Base-by-base conservation (phyloP, 495 filamentous ascomycete species). In the Penicillium alfredii region DNA sequence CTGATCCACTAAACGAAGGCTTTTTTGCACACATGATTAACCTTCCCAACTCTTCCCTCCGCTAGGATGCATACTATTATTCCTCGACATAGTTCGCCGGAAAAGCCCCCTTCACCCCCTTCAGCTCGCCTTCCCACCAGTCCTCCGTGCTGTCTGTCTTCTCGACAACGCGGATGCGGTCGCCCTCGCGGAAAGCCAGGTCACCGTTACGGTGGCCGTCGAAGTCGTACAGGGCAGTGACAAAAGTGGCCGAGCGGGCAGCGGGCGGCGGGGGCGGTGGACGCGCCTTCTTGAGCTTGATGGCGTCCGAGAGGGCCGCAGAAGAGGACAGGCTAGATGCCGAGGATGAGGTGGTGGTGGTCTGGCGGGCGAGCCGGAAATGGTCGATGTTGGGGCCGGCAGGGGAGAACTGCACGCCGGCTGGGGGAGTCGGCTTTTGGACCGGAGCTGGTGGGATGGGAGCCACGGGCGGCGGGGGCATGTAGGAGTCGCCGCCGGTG, bases 101-200 rank as follows among this genome's bases (percentile, higher is more conserved):
- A 59, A 96, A 97, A 47, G 64, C 80, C 7, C 90, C 90, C 53
- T 72, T 73, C 14, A 63, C 55, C 3, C 90, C 92, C 31, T 71
- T 63, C 18, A 94, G 35, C 60, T 96, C 88, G 11, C 90, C 90
- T 37, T 87, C 79, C 90, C 90, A 97, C 90, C 90, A 97, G 51
- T 95, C 90, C 60, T 95, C 85, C 18, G 77, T 81, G 36, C 83
- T 92, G 12, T 76, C 76, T 2, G 90, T 96, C 68, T 81, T 86
- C 67, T 83, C 84, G 12, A 92, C 55, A 2, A 97, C 80, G 35
- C 73, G 78, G 47, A 97, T 96, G 44, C 75, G 73, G 45, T 94
- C 90, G 0, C 89, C 89, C 60, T 93, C 83, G 7, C 64, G 69
- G 60, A 97, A 96, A 8, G 71, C 73, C 30, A 97, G 58, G 62